Percentiles rank a stretch among this genome's conserved stretches.
phyloP scores from a whole-genome alignment of 148 eudicot species.

The Rhododendron simsii region DNA sequence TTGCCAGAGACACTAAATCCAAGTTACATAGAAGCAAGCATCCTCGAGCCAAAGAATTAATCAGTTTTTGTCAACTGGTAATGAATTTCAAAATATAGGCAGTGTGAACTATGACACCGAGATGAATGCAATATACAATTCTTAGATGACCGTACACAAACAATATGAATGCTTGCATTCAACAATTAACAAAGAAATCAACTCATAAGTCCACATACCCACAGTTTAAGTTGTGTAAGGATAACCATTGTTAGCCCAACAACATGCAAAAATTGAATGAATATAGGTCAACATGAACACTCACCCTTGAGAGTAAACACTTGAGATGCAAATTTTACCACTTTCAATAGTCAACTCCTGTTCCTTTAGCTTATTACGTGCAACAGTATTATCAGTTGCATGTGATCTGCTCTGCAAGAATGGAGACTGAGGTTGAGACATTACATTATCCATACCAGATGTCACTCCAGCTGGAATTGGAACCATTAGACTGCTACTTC shows the following conservation, averaged over 20 bases:
- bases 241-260: not conserved
- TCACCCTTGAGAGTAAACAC: slow-evolving; percentile 82
- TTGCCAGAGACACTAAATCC: not conserved
- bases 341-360: slow-evolving; percentile 67
- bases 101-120: not conserved
- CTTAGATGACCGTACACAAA: not conserved
- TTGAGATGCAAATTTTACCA: slow-evolving; percentile 87
- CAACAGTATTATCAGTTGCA: slow-evolving; percentile 26
- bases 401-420: slow-evolving; percentile 42
- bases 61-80: not conserved
- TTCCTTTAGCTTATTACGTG: slow-evolving; percentile 47
- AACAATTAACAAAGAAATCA: not conserved
- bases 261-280: not conserved
- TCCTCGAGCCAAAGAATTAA: not conserved
- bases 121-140: not conserved
- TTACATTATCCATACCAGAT: slow-evolving; percentile 28
- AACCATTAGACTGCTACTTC: slow-evolving; percentile 26
- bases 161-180: not conserved
- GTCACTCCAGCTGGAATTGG: slow-evolving; percentile 32
- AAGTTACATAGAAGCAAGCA: not conserved
- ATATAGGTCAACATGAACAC: slow-evolving; percentile 12
- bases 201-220: not conserved
- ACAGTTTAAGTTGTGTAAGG: not conserved
- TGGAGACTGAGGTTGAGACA: slow-evolving; percentile 46
- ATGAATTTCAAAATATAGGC: not conserved